These are phyloP conservation scores for Brassica balearica DNA, from an alignment of 441 rosid genomes.

Conservation along the genomic window DNA sequence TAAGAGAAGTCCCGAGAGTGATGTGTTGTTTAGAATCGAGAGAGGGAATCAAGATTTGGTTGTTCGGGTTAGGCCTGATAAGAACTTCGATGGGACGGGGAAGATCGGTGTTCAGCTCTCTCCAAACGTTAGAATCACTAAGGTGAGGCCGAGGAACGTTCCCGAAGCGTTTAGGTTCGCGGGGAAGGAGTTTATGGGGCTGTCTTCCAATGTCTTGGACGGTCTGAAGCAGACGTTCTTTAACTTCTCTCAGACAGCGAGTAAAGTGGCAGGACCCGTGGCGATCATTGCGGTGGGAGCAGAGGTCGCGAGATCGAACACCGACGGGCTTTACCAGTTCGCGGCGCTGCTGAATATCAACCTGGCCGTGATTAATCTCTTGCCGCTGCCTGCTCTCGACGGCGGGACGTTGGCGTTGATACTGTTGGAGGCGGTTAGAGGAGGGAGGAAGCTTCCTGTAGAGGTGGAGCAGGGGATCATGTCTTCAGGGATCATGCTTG, in stretches of 20 bases:
- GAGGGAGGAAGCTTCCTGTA: slow-evolving; percentile 86
- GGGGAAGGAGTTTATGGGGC: slow-evolving; percentile 75
- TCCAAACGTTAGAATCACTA: slow-evolving; percentile 70
- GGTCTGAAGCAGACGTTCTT: slow-evolving; percentile 79
- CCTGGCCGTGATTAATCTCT: slow-evolving; percentile 85
- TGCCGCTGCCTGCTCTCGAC: slow-evolving; percentile 90
- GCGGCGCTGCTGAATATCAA: slow-evolving; percentile 86
- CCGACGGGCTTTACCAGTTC: slow-evolving; percentile 84
- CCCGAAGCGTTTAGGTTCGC: slow-evolving; percentile 63
- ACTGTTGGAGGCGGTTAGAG: slow-evolving; percentile 80
- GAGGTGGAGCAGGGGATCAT: slow-evolving; percentile 87
- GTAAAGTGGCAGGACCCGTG: slow-evolving; percentile 90
- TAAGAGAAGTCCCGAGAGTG: slow-evolving; percentile 65
- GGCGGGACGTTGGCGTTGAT: slow-evolving; percentile 88
- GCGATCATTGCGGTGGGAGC: slow-evolving; percentile 98
- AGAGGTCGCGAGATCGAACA: slow-evolving; percentile 89
- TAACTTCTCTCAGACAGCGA: slow-evolving; percentile 87
- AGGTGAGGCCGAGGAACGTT: slow-evolving; percentile 58
- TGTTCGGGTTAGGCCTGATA: slow-evolving; percentile 74
- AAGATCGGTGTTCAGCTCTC: slow-evolving; percentile 88
- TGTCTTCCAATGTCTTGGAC: slow-evolving; percentile 72
- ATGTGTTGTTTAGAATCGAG: slow-evolving; percentile 67
- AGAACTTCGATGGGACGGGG: slow-evolving; percentile 80
- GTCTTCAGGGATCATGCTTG: slow-evolving; percentile 88
- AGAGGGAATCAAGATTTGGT: slow-evolving; percentile 63